Percentiles rank a stretch among this genome's conserved stretches.
Conservation (phyloP, 306 rosid genomes). For the Prunus campanulata region DNA sequence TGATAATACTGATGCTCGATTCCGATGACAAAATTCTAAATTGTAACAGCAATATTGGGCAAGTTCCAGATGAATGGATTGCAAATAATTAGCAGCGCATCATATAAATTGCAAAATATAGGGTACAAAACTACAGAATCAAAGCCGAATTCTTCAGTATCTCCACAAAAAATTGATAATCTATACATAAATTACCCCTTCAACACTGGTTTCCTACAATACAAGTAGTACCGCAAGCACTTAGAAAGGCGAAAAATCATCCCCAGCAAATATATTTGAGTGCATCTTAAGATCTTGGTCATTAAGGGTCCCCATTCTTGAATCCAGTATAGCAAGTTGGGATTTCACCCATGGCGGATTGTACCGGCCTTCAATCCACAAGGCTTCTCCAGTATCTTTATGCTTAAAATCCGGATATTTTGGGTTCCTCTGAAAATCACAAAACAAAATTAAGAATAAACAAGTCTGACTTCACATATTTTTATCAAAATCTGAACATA, state of each 20-base stretch:
- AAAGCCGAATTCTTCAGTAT: neutral
- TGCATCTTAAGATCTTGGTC: conserved; percentile 45
- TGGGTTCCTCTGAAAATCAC: conserved; percentile 72
- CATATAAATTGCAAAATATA: neutral
- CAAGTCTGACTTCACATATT: neutral
- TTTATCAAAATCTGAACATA: neutral
- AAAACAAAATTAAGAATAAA: neutral
- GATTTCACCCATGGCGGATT: conserved; percentile 89
- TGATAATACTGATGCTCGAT: neutral
- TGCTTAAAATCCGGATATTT: conserved; percentile 88
- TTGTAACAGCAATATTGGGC: neutral
- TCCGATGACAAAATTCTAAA: neutral
- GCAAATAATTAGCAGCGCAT: neutral
- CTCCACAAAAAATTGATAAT: conserved; percentile 9
- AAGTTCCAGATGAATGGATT: neutral
- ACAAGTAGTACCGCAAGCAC: conserved; percentile 2
- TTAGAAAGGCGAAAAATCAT: conserved; percentile 48
- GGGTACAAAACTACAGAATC: conserved; percentile 1
- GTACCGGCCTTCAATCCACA: conserved; percentile 79
- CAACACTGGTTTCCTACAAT: neutral
- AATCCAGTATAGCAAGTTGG: conserved; percentile 73
- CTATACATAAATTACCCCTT: conserved; percentile 26
- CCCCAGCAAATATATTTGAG: conserved; percentile 36
- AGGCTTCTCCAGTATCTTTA: conserved; percentile 92
- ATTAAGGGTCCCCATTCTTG: conserved; percentile 50